phyloP scores from a whole-genome alignment of 805 yeast species.

The Candida krabiensis region DNA sequence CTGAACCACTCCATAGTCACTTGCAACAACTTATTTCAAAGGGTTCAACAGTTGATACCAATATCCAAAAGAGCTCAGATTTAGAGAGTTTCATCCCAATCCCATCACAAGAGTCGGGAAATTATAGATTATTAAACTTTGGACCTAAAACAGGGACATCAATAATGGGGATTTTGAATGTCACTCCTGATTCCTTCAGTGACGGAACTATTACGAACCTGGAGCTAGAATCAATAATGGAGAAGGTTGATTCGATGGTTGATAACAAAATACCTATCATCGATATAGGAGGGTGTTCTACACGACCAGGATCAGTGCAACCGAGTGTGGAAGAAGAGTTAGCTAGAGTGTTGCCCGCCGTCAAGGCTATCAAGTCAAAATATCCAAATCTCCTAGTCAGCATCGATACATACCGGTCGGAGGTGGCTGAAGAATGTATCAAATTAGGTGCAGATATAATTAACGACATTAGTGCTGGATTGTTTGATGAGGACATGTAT shows the following conservation, averaged over 20 bases:
- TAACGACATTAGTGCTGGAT: conserved; percentile 87
- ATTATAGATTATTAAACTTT: conserved; percentile 36
- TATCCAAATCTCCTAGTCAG: conserved; percentile 54
- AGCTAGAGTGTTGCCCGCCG: conserved; percentile 65
- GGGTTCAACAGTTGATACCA: conserved; percentile 22
- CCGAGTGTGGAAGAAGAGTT: conserved; percentile 68
- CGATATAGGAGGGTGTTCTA: conserved; percentile 94
- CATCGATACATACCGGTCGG: conserved; percentile 82
- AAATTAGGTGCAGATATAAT: conserved; percentile 84
- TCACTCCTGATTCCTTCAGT: conserved; percentile 93
- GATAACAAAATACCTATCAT: conserved; percentile 68
- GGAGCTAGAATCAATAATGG: conserved; percentile 41
- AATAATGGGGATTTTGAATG: conserved; percentile 85
- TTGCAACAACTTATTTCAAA: conserved; percentile 41
- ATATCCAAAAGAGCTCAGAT: conserved; percentile 50
- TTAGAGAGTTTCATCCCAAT: conserved; percentile 54
- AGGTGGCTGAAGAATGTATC: conserved; percentile 70
- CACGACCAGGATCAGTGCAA: conserved; percentile 78
- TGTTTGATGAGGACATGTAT: conserved; percentile 66
- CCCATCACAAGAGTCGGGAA: conserved; percentile 14
- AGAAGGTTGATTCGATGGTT: conserved; percentile 49
- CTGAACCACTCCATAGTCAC: conserved; percentile 75
- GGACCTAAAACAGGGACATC: conserved; percentile 50
- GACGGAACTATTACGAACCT: conserved; percentile 67
- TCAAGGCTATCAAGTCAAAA: conserved; percentile 54